Conservation (phyloP, 2,329 filamentous ascomycete genomes). For the Neophaeococcomyces mojaviensis region DNA sequence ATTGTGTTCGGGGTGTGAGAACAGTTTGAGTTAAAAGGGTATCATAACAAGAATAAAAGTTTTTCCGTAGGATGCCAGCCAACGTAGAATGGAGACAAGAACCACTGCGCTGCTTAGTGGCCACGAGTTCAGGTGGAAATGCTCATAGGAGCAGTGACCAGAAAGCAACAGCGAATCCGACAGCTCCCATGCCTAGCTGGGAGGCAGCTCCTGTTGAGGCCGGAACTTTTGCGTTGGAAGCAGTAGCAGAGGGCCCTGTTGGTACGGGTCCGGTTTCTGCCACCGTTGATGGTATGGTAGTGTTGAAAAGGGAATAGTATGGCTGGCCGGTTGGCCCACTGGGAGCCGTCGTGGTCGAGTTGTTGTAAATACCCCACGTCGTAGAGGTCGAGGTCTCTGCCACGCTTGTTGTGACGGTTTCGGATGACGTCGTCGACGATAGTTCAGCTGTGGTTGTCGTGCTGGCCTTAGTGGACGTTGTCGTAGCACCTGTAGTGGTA, state of each 20-base stretch:
- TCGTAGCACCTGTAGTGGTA: constrained; percentile 3
- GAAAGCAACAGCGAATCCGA: background rate
- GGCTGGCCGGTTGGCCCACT: background rate
- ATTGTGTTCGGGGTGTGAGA: background rate
- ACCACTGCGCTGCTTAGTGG: background rate
- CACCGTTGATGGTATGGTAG: background rate
- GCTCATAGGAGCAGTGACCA: constrained; percentile 5
- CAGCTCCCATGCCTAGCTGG: background rate
- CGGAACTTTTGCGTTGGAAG: background rate
- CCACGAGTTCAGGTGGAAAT: background rate
- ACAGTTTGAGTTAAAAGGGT: background rate
- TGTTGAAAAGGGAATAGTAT: constrained; percentile 3
- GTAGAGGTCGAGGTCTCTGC: constrained; percentile 1
- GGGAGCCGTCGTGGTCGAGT: background rate
- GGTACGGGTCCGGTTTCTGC: constrained; percentile 1
- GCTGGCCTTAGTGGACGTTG: constrained; percentile 6
- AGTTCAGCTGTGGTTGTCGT: constrained; percentile 2
- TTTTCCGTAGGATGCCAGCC: constrained; percentile 1
- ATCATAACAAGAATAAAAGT: constrained; percentile 2
- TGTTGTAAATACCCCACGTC: background rate
- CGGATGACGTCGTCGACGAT: background rate
- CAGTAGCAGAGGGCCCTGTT: background rate
- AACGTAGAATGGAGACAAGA: background rate
- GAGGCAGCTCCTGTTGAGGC: constrained; percentile 2
- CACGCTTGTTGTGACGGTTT: background rate